These are phyloP conservation scores for Rubia yunnanensis DNA, from an alignment of 257 asterid genomes.

Conservation along the genomic window DNA sequence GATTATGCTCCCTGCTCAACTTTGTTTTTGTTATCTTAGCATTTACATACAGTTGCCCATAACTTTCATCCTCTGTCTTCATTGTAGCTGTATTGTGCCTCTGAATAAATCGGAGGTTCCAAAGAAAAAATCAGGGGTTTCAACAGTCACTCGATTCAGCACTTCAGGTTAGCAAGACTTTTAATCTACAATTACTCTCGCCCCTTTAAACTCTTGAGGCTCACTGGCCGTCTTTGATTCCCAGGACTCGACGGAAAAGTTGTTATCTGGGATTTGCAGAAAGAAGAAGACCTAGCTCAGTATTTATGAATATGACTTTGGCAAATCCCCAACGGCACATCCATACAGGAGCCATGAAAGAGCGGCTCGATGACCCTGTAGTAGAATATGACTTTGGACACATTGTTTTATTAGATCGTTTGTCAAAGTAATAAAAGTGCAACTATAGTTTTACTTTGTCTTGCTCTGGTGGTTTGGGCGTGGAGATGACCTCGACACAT, in stretches of 20 bases:
- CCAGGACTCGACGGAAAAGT: conserved; percentile 86
- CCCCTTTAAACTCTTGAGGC: neutral
- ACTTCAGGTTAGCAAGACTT: conserved; percentile 61
- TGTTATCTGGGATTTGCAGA: conserved; percentile 70
- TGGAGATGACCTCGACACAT: neutral
- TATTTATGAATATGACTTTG: conserved; percentile 22
- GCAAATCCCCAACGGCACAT: neutral
- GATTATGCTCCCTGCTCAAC: neutral
- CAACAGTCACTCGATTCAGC: conserved; percentile 53
- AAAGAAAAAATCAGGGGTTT: conserved; percentile 24
- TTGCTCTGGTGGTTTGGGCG: neutral
- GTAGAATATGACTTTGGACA: too few species aligned
- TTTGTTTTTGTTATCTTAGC: neutral
- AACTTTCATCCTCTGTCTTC: conserved; percentile 4
- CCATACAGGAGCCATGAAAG: neutral
- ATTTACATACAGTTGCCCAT: neutral
- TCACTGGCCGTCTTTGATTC: neutral
- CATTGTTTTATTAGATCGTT: conserved; percentile 3
- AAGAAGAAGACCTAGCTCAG: conserved; percentile 53
- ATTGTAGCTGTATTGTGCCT: conserved; percentile 57
- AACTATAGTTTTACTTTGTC: conserved; percentile 7
- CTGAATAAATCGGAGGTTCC: conserved; percentile 45
- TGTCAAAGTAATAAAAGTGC: conserved; percentile 14
- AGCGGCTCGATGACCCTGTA: neutral
- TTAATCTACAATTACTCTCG: neutral